These are phyloP conservation scores for Candida nanaspora DNA, from an alignment of 805 yeast genomes.

Conservation along the genomic window DNA sequence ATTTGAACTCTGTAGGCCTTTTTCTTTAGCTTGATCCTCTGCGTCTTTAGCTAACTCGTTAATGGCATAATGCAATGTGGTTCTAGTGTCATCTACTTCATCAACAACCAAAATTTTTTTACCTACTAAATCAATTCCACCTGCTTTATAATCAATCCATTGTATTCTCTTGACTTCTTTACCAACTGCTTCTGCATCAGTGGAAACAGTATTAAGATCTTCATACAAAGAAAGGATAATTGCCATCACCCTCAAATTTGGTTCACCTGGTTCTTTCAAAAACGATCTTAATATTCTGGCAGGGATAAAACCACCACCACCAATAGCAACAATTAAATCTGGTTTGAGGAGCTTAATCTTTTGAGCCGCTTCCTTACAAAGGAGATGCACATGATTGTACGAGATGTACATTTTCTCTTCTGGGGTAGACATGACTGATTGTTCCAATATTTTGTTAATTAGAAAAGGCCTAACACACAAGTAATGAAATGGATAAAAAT, in stretches of 20 bases:
- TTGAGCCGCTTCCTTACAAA: constrained; percentile 39
- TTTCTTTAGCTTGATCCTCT: constrained; percentile 46
- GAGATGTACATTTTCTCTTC: constrained; percentile 60
- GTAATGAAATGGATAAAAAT: too few relatives aligned
- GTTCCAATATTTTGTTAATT: too few relatives aligned
- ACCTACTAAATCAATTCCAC: constrained; percentile 48
- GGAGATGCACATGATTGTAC: constrained; percentile 73
- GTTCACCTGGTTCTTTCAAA: constrained; percentile 78
- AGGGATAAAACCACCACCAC: constrained; percentile 87
- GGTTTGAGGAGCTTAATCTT: constrained; percentile 69
- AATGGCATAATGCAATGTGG: constrained; percentile 74
- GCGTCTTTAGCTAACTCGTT: constrained; percentile 70
- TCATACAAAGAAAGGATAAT: constrained; percentile 89
- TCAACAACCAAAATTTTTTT: constrained; percentile 70
- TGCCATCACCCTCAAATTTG: constrained; percentile 91
- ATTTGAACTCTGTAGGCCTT: constrained; percentile 41
- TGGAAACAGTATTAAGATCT: constrained; percentile 58
- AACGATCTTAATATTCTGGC: constrained; percentile 94
- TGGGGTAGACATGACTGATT: constrained; percentile 14
- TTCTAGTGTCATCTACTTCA: constrained; percentile 84
- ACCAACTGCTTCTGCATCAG: constrained; percentile 52
- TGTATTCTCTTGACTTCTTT: constrained; percentile 69
- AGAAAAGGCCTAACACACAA: too few relatives aligned
- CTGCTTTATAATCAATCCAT: constrained; percentile 73
- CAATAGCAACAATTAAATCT: constrained; percentile 89